Base-by-base conservation (phyloP, 75 land plant genomes). In the Pinus taeda region DNA sequence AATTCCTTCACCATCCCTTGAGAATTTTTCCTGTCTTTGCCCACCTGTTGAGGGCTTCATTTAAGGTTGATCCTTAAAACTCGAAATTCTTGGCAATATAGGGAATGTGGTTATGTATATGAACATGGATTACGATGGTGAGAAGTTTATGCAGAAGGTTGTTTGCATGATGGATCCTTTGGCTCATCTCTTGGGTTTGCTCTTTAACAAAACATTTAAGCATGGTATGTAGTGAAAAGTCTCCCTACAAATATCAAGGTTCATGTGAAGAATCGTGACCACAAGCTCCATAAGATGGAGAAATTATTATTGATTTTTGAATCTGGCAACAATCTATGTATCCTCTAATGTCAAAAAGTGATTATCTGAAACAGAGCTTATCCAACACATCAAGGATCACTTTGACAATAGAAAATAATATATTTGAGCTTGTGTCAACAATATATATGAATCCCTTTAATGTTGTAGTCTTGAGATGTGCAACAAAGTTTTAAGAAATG, bases 401-500 rank as follows among this genome's bases (percentile, higher is more conserved):
- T 59, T 81, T 90, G 21, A 85, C 88, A 15, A 57, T 42, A 30
- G 95, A 93, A 57, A 30, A 86, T 15, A 86, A 87, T 13, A 80
- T 86, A 0, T 95, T 95, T 78, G 93, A 93, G 75, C 78, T 87
- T 78, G 81, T 87, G 11, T 87, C 90, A 12, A 61, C 88, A 4
- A 12, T 64, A 76, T 49, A 79, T 49, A 79, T 93, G 61, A 87
- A 90, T 64, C 87, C 95, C 63, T 89, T 88, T 58, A 95, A 89
- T 67, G 87, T 95, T 3, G 83, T 87, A 22, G 85, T 88, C 24
- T 71, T 95, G 13, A 64, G 98, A 21, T 95, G 95, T 78, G 92
- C 87, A 33, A 86, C 95, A 8, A 88, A 90, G 42, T 86, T 83
- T 57, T 84, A 92, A 30, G 90, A 94, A 72, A 94, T 94, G 95